Conservation (phyloP, 2,329 filamentous ascomycete species). For the Leptoxyphium fumago region DNA sequence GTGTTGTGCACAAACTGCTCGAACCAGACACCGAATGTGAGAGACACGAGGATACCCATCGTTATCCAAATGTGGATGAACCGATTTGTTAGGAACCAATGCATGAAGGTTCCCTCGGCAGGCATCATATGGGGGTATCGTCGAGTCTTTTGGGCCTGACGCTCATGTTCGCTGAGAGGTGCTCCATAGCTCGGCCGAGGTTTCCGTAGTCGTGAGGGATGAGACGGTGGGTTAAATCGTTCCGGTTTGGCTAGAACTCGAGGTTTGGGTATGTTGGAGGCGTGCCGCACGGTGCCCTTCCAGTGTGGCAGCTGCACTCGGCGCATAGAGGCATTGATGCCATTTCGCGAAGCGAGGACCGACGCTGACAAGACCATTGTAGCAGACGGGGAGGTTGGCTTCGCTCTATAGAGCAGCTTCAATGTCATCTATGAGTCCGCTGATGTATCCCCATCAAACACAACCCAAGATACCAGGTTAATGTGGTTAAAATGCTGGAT, state of each 20-base stretch:
- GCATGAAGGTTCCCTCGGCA: constrained; percentile 62
- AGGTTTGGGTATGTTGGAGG: constrained; percentile 34
- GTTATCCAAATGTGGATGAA: constrained; percentile 70
- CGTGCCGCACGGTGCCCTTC: constrained; percentile 10
- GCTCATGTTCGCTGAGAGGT: constrained; percentile 49
- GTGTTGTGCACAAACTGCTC: constrained; percentile 68
- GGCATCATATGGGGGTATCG: constrained; percentile 85
- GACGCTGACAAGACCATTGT: neutral
- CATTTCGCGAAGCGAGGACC: neutral
- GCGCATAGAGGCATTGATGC: neutral
- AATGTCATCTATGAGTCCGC: too few relatives aligned
- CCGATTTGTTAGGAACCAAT: constrained; percentile 70
- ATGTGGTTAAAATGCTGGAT: too few relatives aligned
- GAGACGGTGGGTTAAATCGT: constrained; percentile 84
- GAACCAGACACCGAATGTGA: constrained; percentile 59
- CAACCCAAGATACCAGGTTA: too few relatives aligned
- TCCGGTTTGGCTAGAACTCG: constrained; percentile 72
- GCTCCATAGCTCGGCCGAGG: constrained; percentile 59
- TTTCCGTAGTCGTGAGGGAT: constrained; percentile 54
- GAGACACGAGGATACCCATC: constrained; percentile 53
- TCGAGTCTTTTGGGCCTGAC: constrained; percentile 48
- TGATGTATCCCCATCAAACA: too few relatives aligned
- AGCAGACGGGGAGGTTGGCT: too few relatives aligned
- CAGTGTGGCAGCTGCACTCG: too few relatives aligned
- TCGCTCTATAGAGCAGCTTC: too few relatives aligned